These are phyloP conservation scores for Paramecium bursaria DNA, from an alignment of 73 alveolate genomes.

Conservation along the genomic window DNA sequence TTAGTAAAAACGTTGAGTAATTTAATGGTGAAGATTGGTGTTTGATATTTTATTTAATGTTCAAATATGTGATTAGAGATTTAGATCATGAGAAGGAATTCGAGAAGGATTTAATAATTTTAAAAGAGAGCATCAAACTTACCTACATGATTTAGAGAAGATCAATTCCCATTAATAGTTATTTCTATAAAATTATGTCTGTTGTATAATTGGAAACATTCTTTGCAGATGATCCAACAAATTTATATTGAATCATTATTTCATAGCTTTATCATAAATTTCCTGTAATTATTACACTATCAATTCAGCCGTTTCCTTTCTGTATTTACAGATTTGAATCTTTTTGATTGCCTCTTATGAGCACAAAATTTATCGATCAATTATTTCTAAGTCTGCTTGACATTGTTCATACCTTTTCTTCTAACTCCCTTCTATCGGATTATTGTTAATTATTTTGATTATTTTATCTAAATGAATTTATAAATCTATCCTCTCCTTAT, in stretches of 20 bases:
- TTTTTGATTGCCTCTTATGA: not conserved
- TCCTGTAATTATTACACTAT: no score
- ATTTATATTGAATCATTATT: constrained; percentile 45
- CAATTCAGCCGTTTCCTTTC: no score
- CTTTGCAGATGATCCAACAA: constrained; percentile 54
- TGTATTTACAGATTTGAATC: no score
- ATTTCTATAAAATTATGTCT: constrained; percentile 25
- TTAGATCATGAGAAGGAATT: not conserved
- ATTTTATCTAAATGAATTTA: not conserved
- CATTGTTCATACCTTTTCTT: not conserved
- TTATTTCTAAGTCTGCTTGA: not conserved
- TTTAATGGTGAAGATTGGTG: constrained; percentile 47
- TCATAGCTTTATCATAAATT: no score
- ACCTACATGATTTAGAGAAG: constrained; percentile 34
- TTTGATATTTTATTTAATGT: constrained; percentile 12
- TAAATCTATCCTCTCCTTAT: not conserved
- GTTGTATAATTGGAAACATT: constrained; percentile 38
- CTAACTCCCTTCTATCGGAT: not conserved
- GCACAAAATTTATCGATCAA: not conserved
- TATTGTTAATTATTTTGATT: no score
- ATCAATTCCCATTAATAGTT: constrained; percentile 28
- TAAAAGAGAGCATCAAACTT: constrained; percentile 8
- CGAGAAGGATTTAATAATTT: not conserved
- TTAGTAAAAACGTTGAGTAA: not conserved
- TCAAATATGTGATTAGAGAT: constrained; percentile 14